These are phyloP conservation scores for Apiospora rasikravindrae DNA, from an alignment of 2,329 filamentous ascomycete species.

Conservation along the genomic window DNA sequence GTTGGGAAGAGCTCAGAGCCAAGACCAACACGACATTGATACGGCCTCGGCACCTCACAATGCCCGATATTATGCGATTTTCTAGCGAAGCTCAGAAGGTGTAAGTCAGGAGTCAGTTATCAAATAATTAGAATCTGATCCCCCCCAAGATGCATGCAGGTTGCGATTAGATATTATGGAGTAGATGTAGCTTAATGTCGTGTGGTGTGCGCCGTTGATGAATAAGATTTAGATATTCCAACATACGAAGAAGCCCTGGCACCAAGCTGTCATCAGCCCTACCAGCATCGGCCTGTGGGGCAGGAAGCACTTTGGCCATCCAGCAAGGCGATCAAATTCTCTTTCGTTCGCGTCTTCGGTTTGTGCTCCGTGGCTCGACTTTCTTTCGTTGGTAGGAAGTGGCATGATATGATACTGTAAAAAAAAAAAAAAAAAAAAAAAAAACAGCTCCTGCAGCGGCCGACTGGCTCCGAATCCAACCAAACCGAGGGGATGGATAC, in stretches of 20 bases:
- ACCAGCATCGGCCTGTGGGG: background rate
- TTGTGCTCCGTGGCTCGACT: background rate
- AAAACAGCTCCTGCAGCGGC: background rate
- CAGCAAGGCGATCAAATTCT: background rate
- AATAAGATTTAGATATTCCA: background rate
- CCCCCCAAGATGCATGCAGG: background rate
- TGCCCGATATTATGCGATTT: background rate
- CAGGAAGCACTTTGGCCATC: background rate
- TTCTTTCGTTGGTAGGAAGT: background rate
- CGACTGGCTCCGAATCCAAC: background rate
- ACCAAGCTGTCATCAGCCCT: background rate
- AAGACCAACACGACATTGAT: background rate
- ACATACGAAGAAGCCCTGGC: constrained; percentile 5
- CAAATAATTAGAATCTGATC: background rate
- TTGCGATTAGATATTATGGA: background rate
- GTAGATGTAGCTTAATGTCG: background rate
- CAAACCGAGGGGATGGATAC: background rate
- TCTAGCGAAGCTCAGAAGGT: background rate
- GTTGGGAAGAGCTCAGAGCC: constrained; percentile 18
- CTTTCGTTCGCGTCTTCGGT: background rate
- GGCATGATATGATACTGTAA: background rate
- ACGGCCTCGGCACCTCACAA: background rate
- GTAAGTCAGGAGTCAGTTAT: background rate
- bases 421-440: too few species aligned
- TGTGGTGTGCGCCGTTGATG: background rate